Base-by-base conservation (phyloP, 2,329 filamentous ascomycete species). In the Pestalotiopsis sp. region DNA sequence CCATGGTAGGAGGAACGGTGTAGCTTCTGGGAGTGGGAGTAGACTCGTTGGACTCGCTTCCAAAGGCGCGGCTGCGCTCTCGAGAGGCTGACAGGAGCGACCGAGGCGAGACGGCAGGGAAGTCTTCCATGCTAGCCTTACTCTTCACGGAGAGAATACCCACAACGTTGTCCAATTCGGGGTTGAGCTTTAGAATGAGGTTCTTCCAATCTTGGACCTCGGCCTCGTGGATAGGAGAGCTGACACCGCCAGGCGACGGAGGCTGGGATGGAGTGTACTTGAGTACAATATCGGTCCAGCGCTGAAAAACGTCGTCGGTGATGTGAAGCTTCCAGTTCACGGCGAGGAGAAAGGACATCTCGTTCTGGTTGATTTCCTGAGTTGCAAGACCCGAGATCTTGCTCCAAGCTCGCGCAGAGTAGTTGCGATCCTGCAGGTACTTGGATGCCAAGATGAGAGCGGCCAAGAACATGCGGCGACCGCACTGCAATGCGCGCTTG, bases 311-410 rank as follows among this genome's bases (percentile, higher is more conserved):
- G 3, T 91, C 87, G 73, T 98, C 94, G 0, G 94, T 92, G 71
- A 99, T 95, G 80, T 99, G 96, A 38, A 99, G 88, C 76, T 94
- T 93, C 95, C 95, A 99, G 79, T 94, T 91, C 71, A 99, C 93
- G 60, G 95, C 93, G 70, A 92, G 84, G 61, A 99, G 87, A 79
- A 98, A 99, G 20, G 93, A 91, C 80, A 97, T 92, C 83, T 99
- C 96, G 79, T 98, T 98, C 77, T 94, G 92, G 81, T 98, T 98
- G 81, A 99, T 98, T 82, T 99, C 96, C 68, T 89, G 85, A 3
- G 94, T 95, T 78, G 93, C 94, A 68, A 99, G 86, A n/a, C 96
- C 96, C 20, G 96, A 98, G 74, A 99, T 99, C 85, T 97, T 98
- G 81, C 95, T 98, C 96, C 96, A 99, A 57, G 96, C 96, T 67